These are phyloP conservation scores for Pythium guiyangense DNA, from an alignment of 352 stramenopile species.

Conservation along the genomic window DNA sequence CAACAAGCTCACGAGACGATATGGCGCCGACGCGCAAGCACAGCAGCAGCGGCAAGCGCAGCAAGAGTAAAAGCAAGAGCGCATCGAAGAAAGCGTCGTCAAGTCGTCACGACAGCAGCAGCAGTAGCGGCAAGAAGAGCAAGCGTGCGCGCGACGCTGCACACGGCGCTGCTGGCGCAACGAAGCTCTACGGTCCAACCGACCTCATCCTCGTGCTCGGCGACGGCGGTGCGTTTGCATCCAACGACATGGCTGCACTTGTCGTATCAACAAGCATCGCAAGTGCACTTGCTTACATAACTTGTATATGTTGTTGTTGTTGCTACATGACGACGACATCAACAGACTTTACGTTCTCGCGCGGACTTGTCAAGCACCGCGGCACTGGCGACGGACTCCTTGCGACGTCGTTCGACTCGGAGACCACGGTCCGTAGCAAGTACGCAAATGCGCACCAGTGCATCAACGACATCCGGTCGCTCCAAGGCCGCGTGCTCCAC, in stretches of 20 bases:
- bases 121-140: background rate
- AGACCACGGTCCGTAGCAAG: slow-evolving; percentile 56
- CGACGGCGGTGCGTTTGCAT: slow-evolving; percentile 40
- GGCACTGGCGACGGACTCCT: slow-evolving; percentile 47
- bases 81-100: background rate
- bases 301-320: background rate
- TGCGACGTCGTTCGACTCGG: slow-evolving; percentile 79
- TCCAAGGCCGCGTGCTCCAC: slow-evolving; percentile 55
- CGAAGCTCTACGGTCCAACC: slow-evolving; percentile 42
- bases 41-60: slow-evolving; percentile 18
- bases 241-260: background rate
- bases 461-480: slow-evolving; percentile 42
- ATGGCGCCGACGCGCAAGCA: slow-evolving; percentile 31
- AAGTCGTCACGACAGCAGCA: background rate
- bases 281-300: background rate
- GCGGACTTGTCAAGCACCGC: slow-evolving; percentile 59
- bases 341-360: slow-evolving; percentile 81
- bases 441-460: slow-evolving; percentile 75
- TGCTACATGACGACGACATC: too few relatives aligned
- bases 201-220: slow-evolving; percentile 72
- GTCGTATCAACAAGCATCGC: background rate
- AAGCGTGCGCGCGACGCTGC: slow-evolving; percentile 24
- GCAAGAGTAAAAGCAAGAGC: slow-evolving; percentile 8
- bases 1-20: slow-evolving; percentile 13
- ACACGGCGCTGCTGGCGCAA: slow-evolving; percentile 1